Conservation (phyloP, 2,329 filamentous ascomycete species). For the Penicillium sp. region DNA sequence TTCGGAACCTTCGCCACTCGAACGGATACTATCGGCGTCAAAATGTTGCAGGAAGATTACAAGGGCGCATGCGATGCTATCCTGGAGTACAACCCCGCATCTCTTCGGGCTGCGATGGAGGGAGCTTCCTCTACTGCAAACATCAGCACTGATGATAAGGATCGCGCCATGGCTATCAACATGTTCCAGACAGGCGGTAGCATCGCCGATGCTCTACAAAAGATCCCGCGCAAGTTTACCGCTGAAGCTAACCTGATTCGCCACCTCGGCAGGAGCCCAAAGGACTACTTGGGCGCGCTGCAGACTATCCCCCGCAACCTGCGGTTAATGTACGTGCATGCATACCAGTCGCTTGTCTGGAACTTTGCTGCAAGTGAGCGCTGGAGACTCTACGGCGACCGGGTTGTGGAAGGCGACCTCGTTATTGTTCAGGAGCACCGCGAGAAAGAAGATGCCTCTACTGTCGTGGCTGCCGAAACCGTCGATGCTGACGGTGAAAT, state of each 20-base stretch:
- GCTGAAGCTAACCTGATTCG: conserved; percentile 78
- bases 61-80: conserved; percentile 76
- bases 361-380: conserved; percentile 80
- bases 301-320: conserved; percentile 77
- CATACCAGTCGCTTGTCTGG: conserved; percentile 94
- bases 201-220: conserved; percentile 59
- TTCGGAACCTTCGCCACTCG: conserved; percentile 86
- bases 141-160: conserved; percentile 71
- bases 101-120: conserved; percentile 58
- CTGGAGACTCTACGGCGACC: conserved; percentile 70
- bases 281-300: conserved; percentile 79
- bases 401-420: conserved; percentile 81
- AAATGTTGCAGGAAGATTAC: conserved; percentile 79
- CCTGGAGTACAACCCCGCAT: conserved; percentile 66
- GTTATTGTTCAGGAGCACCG: conserved; percentile 65
- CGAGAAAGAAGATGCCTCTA: conserved; percentile 42
- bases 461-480: conserved; percentile 33
- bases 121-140: conserved; percentile 43
- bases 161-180: conserved; percentile 75
- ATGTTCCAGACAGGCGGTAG: conserved; percentile 66
- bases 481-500: conserved; percentile 64
- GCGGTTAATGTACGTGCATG: conserved; percentile 92
- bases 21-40: conserved; percentile 80
- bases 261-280: conserved; percentile 60
- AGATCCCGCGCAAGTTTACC: conserved; percentile 75